Evolutionary conservation across 2,329 filamentous ascomycete genomes (phyloP), one percentile per base, ranked within the genome.

Genomic region (Tolypocladium capitatum): DNA sequence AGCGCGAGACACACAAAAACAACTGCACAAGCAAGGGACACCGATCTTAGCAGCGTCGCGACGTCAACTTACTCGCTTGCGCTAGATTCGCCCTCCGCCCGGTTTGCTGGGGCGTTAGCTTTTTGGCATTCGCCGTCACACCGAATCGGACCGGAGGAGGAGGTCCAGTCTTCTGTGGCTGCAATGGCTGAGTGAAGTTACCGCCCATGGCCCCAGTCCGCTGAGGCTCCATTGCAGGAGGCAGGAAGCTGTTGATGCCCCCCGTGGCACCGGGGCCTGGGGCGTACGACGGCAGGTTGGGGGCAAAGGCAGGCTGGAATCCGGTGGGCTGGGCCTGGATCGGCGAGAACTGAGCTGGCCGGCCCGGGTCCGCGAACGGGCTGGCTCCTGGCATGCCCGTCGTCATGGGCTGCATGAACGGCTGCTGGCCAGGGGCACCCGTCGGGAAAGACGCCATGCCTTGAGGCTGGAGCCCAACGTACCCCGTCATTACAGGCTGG

Each of bases 71-170:
- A 97, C 91, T 98, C 60, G 92, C 92, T 80, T 94, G 86, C 46
- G 86, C 76, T 56, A 98, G 75, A 64, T 97, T 96, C 48, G 92
- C 92, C 71, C 86, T 81, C 58, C 85, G 75, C 53, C 92, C 92
- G 7, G 92, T 98, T 28, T 88, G 77, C 69, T 97, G 92, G 30
- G 90, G 81, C 51, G 78, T 75, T 57, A 97, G 69, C 65, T 86
- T 92, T 67, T 89, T 88, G 30, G 80, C 71, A 44, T 81, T 79
- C 28, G 74, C 71, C 49, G 78, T 75, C 33, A 94, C 82, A 35
- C 92, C 92, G 63, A 98, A 98, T 50, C 88, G 80, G 18, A 98
- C 83, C 24, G 88, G 81, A 42, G 92, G 92, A 20, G 91, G 74
- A 7, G 92, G 92, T 1, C 72, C 74, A 34, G 71, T 79, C 55